Conservation (phyloP, 371 early-diverging fungal species). For the Sporodiniella umbellata region DNA sequence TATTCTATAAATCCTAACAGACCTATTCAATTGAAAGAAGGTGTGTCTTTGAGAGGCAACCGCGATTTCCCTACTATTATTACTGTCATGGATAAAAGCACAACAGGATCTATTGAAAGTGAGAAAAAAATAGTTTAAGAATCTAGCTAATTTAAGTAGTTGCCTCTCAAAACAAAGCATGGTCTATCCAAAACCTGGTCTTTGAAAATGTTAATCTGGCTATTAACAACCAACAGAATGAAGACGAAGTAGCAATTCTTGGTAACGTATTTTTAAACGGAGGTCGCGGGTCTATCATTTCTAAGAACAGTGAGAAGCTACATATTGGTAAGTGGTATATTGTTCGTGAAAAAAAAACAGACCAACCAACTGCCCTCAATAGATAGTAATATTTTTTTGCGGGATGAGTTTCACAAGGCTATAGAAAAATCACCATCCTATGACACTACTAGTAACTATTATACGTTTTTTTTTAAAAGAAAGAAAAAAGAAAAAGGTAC, state of each 20-base stretch:
- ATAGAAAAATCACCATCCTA: slow-evolving; percentile 19
- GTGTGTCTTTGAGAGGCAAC: slow-evolving; percentile 18
- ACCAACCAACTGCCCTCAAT: not conserved
- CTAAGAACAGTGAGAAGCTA: slow-evolving; percentile 24
- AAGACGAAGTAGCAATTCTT: slow-evolving; percentile 27
- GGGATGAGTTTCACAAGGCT: slow-evolving; percentile 29
- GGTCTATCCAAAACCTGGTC: slow-evolving; percentile 39
- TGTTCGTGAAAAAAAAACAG: not conserved
- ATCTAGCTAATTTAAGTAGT: not conserved
- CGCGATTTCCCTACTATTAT: slow-evolving; percentile 13
- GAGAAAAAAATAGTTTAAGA: not conserved
- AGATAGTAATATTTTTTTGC: slow-evolving; percentile 44
- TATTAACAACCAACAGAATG: slow-evolving; percentile 21
- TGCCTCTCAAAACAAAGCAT: slow-evolving; percentile 9
- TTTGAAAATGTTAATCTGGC: slow-evolving; percentile 42
- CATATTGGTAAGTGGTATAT: slow-evolving; percentile 29
- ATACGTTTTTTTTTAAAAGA: not conserved
- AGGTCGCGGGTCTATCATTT: slow-evolving; percentile 27
- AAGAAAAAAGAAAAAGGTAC: too few relatives aligned
- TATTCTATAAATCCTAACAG: slow-evolving; percentile 17
- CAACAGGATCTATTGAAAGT: slow-evolving; percentile 17
- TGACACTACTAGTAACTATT: slow-evolving; percentile 28
- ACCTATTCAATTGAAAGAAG: slow-evolving; percentile 15
- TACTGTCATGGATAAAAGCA: slow-evolving; percentile 2
- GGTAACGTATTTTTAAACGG: slow-evolving; percentile 40